Evolutionary conservation across 495 filamentous ascomycete genomes (phyloP).

Genomic region (Pseudevernia furfuracea): DNA sequence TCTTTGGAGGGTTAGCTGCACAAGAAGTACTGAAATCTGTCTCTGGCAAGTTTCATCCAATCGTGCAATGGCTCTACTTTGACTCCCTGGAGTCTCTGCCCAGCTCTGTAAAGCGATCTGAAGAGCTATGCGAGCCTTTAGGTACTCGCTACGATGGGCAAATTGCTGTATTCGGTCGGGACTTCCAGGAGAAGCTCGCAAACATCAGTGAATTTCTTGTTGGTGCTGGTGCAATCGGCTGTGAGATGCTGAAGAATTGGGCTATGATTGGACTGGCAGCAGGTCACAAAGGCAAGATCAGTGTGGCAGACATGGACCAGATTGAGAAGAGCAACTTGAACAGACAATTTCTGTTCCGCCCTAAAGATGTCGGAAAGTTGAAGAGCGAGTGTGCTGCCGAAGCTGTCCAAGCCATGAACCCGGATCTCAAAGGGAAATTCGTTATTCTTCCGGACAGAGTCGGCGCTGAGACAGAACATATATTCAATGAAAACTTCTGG

Average conservation of each 20-base stretch:
- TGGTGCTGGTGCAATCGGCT: slow-evolving; percentile 94
- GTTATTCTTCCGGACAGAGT: slow-evolving; percentile 80
- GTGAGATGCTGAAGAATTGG: slow-evolving; percentile 99
- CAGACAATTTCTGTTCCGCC: slow-evolving; percentile 91
- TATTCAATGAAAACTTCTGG: slow-evolving; percentile 97
- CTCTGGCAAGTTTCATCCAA: slow-evolving; percentile 92
- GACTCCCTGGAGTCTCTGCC: slow-evolving; percentile 95
- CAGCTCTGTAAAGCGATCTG: slow-evolving; percentile 59
- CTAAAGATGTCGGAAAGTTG: slow-evolving; percentile 88
- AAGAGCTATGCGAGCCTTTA: slow-evolving; percentile 77
- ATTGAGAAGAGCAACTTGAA: slow-evolving; percentile 99
- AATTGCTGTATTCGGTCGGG: slow-evolving; percentile 89
- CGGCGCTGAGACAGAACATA: slow-evolving; percentile 81
- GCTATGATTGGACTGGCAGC: slow-evolving; percentile 94
- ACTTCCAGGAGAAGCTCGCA: slow-evolving; percentile 87
- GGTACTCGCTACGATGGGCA: slow-evolving; percentile 90
- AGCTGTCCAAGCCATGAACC: slow-evolving; percentile 91
- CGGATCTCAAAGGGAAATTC: slow-evolving; percentile 79
- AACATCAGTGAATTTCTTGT: slow-evolving; percentile 90
- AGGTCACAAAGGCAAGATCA: slow-evolving; percentile 81
- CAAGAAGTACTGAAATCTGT: slow-evolving; percentile 97
- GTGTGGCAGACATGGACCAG: slow-evolving; percentile 92
- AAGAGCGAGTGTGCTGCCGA: slow-evolving; percentile 94
- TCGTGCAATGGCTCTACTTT: slow-evolving; percentile 92
- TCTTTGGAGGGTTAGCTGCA: slow-evolving; percentile 90